Base-by-base conservation (phyloP, 2,329 filamentous ascomycete species). In the Penicillium sp. region DNA sequence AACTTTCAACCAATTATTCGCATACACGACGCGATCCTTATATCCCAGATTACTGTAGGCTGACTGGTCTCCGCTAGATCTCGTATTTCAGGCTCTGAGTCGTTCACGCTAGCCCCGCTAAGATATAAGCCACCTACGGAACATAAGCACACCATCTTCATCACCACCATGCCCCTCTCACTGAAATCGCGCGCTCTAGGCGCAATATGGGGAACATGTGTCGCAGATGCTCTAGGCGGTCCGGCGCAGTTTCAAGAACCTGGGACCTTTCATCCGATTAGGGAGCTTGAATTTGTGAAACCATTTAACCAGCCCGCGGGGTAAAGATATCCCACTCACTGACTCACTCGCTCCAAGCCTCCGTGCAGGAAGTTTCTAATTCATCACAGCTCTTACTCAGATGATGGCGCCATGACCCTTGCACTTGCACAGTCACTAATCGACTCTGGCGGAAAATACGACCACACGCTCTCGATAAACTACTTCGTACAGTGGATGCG, bases 401-500 rank as follows among this genome's bases (percentile, higher is more conserved):
- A 77, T 56, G 75, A 77, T 51, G 76, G 73, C 1, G 69, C 72
- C 10, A 74, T 77, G 71, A 73, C 75, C 4, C 62, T 78, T 9
- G 76, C 74, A 41, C 68, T 77, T 4, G 70, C 72, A 2, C 60
- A 70, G 36, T 72, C 74, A 17, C 61, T 77, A 12, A 67, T 71
- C 45, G 65, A 71, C 26, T 62, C 52, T 7, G 52, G 59, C 1
- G 67, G 66, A 21, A 49, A 55, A 7, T 70, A 71, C 47, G 56
- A 66, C 40, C 63, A 70, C 10, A 55, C 58, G 7, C 50, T 64
- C 3, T 64, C 71, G 9, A 66, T 74, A 32, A 50, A 61, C 21
- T 67, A 71, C 42, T 78, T 73, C 47, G 54, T 75, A 4, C 56
- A 63, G 4, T 77, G 75, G 75, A 59, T 63, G 32, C 44, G 56